These are phyloP conservation scores for Alectoria sarmentosa DNA, from an alignment of 495 filamentous ascomycete species.

Conservation along the genomic window DNA sequence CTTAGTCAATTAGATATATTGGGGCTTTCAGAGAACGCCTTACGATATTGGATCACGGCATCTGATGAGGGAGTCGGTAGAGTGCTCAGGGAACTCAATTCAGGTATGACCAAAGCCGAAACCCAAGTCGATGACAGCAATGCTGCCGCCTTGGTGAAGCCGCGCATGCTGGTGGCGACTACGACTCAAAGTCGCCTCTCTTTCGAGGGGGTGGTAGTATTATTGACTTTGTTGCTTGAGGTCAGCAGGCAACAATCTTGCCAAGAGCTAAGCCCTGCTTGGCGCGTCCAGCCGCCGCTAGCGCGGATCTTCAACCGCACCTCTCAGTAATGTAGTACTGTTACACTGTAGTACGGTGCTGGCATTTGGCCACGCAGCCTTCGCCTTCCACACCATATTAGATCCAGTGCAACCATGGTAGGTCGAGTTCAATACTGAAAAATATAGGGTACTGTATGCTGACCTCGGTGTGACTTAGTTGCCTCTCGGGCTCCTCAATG, in stretches of 20 bases:
- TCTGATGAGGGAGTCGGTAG: conserved; percentile 6
- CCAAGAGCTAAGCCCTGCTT: conserved; percentile 1
- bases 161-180: conserved; percentile 23
- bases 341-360: too few species aligned
- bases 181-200: conserved; percentile 23
- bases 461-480: conserved; percentile 46
- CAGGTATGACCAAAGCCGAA: conserved; percentile 24
- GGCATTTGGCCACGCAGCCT: neutral
- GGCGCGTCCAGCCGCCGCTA: neutral
- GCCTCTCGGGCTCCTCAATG: conserved; percentile 85
- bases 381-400: neutral
- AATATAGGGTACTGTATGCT: neutral
- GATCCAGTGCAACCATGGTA: conserved; percentile 10
- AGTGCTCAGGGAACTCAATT: conserved; percentile 12
- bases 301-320: neutral
- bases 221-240: neutral
- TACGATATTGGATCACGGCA: conserved; percentile 22
- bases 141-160: conserved; percentile 28
- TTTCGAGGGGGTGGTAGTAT: conserved; percentile 2
- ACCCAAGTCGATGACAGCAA: conserved; percentile 21
- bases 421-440: neutral
- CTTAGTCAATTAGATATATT: neutral
- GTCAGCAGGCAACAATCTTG: conserved; percentile 4
- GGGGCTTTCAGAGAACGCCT: neutral
- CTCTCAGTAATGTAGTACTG: too few species aligned